Percentiles rank a stretch among this genome's conserved stretches.
These are phyloP conservation scores for Botrytis squamosa DNA, from an alignment of 2,329 filamentous ascomycete genomes.

Conservation along the genomic window DNA sequence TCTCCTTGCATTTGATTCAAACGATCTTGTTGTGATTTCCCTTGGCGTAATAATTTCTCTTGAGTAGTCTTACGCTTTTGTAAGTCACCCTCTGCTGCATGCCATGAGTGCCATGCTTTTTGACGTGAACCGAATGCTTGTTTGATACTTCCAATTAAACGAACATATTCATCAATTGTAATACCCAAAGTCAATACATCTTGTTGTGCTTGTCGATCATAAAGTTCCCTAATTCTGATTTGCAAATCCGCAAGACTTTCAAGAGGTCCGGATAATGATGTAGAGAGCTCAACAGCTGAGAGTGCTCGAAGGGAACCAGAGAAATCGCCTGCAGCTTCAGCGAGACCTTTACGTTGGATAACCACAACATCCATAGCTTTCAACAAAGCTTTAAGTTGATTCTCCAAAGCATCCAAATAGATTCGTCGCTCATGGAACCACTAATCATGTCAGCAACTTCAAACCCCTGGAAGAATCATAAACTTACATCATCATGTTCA, in stretches of 20 bases:
- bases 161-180: constrained; percentile 97
- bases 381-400: constrained; percentile 82
- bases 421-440: constrained; percentile 98
- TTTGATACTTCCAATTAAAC: constrained; percentile 92
- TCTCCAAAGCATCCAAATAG: constrained; percentile 91
- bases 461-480: neutral
- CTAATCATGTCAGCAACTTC: constrained; percentile 45
- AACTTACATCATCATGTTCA: constrained; percentile 87
- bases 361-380: constrained; percentile 96
- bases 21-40: constrained; percentile 92
- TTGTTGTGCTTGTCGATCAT: constrained; percentile 95
- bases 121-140: constrained; percentile 88
- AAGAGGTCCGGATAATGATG: constrained; percentile 80
- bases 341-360: constrained; percentile 84
- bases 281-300: constrained; percentile 88
- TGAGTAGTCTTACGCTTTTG: constrained; percentile 85
- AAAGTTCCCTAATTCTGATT: constrained; percentile 88
- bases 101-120: constrained; percentile 94
- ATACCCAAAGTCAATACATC: constrained; percentile 95
- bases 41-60: constrained; percentile 92
- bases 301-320: constrained; percentile 89
- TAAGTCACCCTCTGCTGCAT: constrained; percentile 83
- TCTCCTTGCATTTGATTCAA: constrained; percentile 90
- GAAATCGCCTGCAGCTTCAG: constrained; percentile 91
- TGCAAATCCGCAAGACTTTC: constrained; percentile 92